Percentiles rank a stretch among this genome's conserved stretches.
Evolutionary conservation across 371 early-diverging fungal species (phyloP).

Genomic region (Mucor piriformis): DNA sequence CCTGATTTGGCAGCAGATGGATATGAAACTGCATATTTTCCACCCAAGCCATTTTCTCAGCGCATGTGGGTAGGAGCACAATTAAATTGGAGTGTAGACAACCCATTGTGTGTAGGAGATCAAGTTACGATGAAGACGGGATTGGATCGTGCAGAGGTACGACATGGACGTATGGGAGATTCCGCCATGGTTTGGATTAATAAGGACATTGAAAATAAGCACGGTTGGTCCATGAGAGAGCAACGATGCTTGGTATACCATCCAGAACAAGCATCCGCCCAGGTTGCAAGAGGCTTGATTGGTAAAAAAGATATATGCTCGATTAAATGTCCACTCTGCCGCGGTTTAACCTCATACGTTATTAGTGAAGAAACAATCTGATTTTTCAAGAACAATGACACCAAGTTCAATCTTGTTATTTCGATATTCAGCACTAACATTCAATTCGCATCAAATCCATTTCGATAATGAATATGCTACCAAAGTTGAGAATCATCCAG

Average conservation of each 20-base stretch:
- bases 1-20: conserved; percentile 76
- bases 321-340: not conserved
- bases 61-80: conserved; percentile 90
- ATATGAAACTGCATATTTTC: conserved; percentile 73
- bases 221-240: conserved; percentile 73
- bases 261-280: conserved; percentile 24
- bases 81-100: conserved; percentile 57
- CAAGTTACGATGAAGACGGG: conserved; percentile 56
- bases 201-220: conserved; percentile 62
- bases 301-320: not conserved
- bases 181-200: conserved; percentile 73
- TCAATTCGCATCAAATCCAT: conserved; percentile 85
- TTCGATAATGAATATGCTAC: conserved; percentile 76
- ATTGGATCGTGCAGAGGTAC: conserved; percentile 55
- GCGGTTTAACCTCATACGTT: not conserved
- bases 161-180: conserved; percentile 57
- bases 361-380: conserved; percentile 48
- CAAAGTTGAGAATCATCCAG: conserved; percentile 70
- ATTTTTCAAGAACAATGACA: conserved; percentile 54
- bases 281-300: conserved; percentile 2
- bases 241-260: conserved; percentile 73
- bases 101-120: conserved; percentile 69
- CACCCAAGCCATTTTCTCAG: conserved; percentile 75
- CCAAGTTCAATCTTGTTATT: conserved; percentile 78
- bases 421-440: conserved; percentile 85